A percentile compares a stretch with the other conserved stretches of the same genome.
Conservation (phyloP, 163 green algal genomes). For the Trebouxia gelatinosa region DNA sequence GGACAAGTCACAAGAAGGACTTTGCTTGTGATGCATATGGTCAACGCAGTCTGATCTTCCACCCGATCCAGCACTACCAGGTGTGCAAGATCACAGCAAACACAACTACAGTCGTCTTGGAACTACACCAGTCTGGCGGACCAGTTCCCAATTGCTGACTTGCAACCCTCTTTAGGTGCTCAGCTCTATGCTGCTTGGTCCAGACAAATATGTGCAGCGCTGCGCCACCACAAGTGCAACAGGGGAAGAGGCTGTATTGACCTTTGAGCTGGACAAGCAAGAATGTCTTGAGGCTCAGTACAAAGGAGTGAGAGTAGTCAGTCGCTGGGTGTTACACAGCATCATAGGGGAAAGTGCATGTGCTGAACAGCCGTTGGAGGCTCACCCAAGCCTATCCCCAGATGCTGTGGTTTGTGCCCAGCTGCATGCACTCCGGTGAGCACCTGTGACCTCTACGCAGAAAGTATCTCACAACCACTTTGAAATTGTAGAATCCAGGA, state of each 20-base stretch:
- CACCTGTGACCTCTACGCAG: no score
- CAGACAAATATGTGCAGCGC: conserved; percentile 13
- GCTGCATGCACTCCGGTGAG: not conserved
- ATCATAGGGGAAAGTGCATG: not conserved
- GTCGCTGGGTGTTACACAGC: conserved; percentile 11
- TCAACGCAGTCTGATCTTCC: conserved; percentile 9
- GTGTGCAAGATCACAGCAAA: no score
- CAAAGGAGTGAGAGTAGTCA: conserved; percentile 9
- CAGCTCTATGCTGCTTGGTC: not conserved
- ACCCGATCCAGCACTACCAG: not conserved
- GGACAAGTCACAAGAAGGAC: not conserved
- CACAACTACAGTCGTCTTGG: no score
- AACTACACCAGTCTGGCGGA: no score
- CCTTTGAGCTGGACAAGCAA: conserved; percentile 20
- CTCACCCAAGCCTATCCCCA: conserved; percentile 7
- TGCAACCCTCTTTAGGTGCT: no score
- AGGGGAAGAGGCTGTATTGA: conserved; percentile 8
- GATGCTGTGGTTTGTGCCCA: conserved; percentile 13
- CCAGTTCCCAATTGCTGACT: no score
- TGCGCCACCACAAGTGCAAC: not conserved
- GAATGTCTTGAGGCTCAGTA: conserved; percentile 17
- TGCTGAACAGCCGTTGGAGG: not conserved
- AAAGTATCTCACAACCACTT: no score
- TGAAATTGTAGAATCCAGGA: no score
- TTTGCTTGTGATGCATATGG: conserved; percentile 23